Evolutionary conservation across 2,329 filamentous ascomycete species (phyloP).

Genomic region (Pseudogymnoascus sp.): DNA sequence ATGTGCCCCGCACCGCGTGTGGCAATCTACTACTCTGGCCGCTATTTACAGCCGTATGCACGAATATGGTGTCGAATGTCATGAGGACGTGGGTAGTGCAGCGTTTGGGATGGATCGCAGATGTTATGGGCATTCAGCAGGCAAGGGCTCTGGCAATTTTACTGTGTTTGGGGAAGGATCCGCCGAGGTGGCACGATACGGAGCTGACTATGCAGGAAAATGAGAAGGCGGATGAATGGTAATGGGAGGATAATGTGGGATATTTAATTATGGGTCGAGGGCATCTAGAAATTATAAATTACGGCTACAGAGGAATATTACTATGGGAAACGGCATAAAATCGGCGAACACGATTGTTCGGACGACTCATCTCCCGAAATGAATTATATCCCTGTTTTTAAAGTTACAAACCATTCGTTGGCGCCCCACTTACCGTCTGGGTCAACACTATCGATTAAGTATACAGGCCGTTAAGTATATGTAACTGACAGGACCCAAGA

Average conservation of each 20-base stretch:
- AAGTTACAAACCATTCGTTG: too few species aligned
- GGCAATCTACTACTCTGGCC: slow-evolving; percentile 23
- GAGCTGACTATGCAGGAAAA: not conserved
- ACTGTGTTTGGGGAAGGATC: slow-evolving; percentile 2
- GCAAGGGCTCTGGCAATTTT: slow-evolving; percentile 18
- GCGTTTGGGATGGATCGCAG: slow-evolving; percentile 18
- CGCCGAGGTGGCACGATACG: not conserved
- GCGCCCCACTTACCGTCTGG: too few species aligned
- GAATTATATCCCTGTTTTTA: too few species aligned
- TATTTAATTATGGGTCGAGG: not conserved
- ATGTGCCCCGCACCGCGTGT: slow-evolving; percentile 15
- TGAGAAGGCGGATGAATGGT: not conserved
- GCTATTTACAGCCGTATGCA: slow-evolving; percentile 19
- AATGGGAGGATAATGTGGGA: not conserved
- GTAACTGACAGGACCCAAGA: too few species aligned
- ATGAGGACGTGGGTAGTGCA: slow-evolving; percentile 22
- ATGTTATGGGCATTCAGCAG: slow-evolving; percentile 22
- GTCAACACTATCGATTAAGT: too few species aligned
- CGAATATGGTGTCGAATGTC: slow-evolving; percentile 16
- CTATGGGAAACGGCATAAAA: too few species aligned
- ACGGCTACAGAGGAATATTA: too few species aligned
- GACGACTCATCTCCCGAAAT: too few species aligned
- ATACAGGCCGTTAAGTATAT: too few species aligned
- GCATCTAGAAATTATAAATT: too few species aligned
- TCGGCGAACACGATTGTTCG: too few species aligned